Evolutionary conservation across 495 filamentous ascomycete genomes (phyloP).

Genomic region (Terfezia boudieri): DNA sequence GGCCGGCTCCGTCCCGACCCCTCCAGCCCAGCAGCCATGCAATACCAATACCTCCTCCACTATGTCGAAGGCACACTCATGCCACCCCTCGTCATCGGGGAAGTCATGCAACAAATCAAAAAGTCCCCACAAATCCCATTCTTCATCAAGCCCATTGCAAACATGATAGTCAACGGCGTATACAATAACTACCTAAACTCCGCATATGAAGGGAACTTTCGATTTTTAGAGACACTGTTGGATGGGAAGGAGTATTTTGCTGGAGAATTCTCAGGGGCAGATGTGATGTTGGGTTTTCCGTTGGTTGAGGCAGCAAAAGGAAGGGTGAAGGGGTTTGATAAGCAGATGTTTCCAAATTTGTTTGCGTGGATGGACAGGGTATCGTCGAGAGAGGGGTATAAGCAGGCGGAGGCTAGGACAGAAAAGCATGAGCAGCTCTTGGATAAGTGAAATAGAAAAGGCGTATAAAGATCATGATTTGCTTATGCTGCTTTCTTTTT

Average conservation of each 20-base stretch:
- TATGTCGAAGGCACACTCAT: conserved; percentile 66
- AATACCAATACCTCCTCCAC: conserved; percentile 57
- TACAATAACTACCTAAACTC: conserved; percentile 35
- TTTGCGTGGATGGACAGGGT: conserved; percentile 39
- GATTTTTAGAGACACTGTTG: conserved; percentile 52
- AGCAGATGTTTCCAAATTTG: conserved; percentile 35
- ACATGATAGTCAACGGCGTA: conserved; percentile 38
- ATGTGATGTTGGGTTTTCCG: conserved; percentile 62
- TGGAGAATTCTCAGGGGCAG: conserved; percentile 52
- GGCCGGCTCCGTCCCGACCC: conserved; percentile 31
- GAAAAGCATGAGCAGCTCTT: not conserved
- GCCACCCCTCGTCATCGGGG: conserved; percentile 36
- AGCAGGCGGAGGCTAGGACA: conserved; percentile 21
- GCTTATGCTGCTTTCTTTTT: too few relatives aligned
- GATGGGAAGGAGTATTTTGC: conserved; percentile 45
- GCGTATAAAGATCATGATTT: too few relatives aligned
- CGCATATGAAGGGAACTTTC: conserved; percentile 40
- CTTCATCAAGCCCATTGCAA: conserved; percentile 61
- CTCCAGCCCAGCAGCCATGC: conserved; percentile 38
- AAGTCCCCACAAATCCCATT: conserved; percentile 43
- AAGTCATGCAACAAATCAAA: conserved; percentile 38
- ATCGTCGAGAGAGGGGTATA: conserved; percentile 38
- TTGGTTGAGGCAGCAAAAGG: conserved; percentile 30
- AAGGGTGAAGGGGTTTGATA: conserved; percentile 21
- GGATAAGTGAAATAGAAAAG: too few relatives aligned